A percentile compares a stretch with the other conserved stretches of the same genome.
Conservation (phyloP, 192 early-diverging fungal species). For the Backusella mclennaniae region DNA sequence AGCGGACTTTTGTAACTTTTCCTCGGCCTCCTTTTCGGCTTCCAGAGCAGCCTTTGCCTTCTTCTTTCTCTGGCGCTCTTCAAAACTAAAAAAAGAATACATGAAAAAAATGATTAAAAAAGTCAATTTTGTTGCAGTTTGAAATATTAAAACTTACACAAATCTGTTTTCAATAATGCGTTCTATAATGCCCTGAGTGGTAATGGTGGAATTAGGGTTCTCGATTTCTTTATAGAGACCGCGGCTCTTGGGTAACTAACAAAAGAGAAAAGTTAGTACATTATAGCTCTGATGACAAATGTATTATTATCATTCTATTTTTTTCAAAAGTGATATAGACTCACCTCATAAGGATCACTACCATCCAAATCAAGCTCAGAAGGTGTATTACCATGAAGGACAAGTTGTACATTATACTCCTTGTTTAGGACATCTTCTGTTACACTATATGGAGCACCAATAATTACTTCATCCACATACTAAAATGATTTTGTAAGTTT, state of each 20-base stretch:
- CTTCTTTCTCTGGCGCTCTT: slow-evolving; percentile 75
- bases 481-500: slow-evolving; percentile 19
- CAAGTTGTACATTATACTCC: slow-evolving; percentile 81
- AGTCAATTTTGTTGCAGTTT: background rate
- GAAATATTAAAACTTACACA: slow-evolving; percentile 49
- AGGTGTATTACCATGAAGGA: slow-evolving; percentile 72
- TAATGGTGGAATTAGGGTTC: slow-evolving; percentile 71
- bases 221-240: slow-evolving; percentile 80
- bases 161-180: slow-evolving; percentile 86
- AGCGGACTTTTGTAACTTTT: slow-evolving; percentile 40
- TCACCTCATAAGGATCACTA: slow-evolving; percentile 75
- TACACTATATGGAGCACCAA: slow-evolving; percentile 87
- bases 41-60: slow-evolving; percentile 67
- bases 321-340: background rate
- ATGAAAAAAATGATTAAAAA: background rate
- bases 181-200: slow-evolving; percentile 83
- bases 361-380: slow-evolving; percentile 69
- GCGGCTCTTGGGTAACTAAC: slow-evolving; percentile 68
- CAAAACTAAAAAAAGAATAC: slow-evolving; percentile 38
- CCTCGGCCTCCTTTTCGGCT: slow-evolving; percentile 59
- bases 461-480: slow-evolving; percentile 93
- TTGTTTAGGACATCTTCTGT: slow-evolving; percentile 84
- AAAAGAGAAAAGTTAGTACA: background rate
- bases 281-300: background rate
- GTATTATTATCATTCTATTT: background rate